Percentiles rank a stretch among this genome's conserved stretches.
Evolutionary conservation across 768 basidiomycete species (phyloP).

Genomic region (Crucibulum laeve): DNA sequence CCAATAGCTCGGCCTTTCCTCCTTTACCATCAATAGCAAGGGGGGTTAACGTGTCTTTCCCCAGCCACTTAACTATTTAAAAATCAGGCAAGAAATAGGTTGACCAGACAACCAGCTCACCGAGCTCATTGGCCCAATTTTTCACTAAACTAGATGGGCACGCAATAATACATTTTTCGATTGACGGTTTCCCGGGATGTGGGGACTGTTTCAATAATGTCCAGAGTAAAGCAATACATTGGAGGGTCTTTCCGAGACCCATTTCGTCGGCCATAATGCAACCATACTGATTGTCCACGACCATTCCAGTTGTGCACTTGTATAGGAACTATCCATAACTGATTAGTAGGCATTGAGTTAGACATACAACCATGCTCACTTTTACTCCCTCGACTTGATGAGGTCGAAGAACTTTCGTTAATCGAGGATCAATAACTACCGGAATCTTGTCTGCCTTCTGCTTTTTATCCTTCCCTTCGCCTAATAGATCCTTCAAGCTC

Average conservation of each 20-base stretch:
- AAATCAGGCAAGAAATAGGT: slow-evolving; percentile 1
- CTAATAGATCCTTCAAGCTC: slow-evolving; percentile 75
- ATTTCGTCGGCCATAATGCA: slow-evolving; percentile 99
- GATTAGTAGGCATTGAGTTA: slow-evolving; percentile 4
- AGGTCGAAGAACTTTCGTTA: slow-evolving; percentile 86
- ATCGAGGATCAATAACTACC: slow-evolving; percentile 90
- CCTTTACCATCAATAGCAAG: slow-evolving; percentile 93
- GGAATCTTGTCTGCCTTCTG: slow-evolving; percentile 75
- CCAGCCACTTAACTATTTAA: slow-evolving; percentile 90
- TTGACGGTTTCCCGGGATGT: slow-evolving; percentile 75
- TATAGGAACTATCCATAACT: slow-evolving; percentile 77
- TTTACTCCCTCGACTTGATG: slow-evolving; percentile 99
- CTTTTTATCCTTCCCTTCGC: slow-evolving; percentile 67
- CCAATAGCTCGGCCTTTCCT: slow-evolving; percentile 74
- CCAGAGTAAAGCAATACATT: slow-evolving; percentile 95
- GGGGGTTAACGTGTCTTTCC: slow-evolving; percentile 74
- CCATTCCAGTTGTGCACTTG: slow-evolving; percentile 89
- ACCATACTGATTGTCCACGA: slow-evolving; percentile 85
- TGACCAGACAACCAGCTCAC: slow-evolving; percentile 35
- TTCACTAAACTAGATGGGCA: slow-evolving; percentile 96
- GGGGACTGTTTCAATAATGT: slow-evolving; percentile 95
- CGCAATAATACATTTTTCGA: slow-evolving; percentile 96
- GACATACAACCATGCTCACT: slow-evolving; percentile 36
- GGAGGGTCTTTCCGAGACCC: slow-evolving; percentile 95
- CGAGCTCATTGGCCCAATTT: slow-evolving; percentile 98